Conservation (phyloP, 257 asterid species). For the Leptodermis oblonga region DNA sequence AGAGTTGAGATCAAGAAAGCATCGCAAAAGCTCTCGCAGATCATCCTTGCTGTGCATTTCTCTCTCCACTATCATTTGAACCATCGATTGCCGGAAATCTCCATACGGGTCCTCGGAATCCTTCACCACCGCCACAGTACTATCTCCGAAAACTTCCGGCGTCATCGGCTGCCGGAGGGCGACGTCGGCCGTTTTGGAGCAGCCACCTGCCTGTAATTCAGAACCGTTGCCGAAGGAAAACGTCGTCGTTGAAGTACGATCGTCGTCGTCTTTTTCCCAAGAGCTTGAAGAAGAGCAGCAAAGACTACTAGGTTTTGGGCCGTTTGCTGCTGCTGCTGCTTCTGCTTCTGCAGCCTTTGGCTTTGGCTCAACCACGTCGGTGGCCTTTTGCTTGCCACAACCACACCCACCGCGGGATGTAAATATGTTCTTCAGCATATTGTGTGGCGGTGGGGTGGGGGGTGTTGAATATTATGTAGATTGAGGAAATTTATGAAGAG, state of each 20-base stretch:
- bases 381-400: constrained; percentile 40
- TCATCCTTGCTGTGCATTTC: constrained; percentile 45
- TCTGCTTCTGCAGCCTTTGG: constrained; percentile 19
- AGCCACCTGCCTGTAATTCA: constrained; percentile 9
- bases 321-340: not conserved
- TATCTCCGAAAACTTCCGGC: too few species aligned
- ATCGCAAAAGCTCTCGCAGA: constrained; percentile 59
- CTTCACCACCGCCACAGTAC: constrained; percentile 57
- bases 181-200: constrained; percentile 6
- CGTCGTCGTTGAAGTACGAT: constrained; percentile 30
- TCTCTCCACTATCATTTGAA: constrained; percentile 66
- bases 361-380: constrained; percentile 39
- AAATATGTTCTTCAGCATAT: constrained; percentile 38
- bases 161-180: too few species aligned
- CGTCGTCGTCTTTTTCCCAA: constrained; percentile 20
- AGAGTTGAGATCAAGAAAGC: constrained; percentile 57
- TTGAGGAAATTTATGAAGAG: not conserved
- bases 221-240: constrained; percentile 27
- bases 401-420: constrained; percentile 35
- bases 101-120: constrained; percentile 65
- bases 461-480: not conserved
- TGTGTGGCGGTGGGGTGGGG: not conserved
- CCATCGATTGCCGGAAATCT: constrained; percentile 72
- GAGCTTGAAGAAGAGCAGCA: constrained; percentile 28
- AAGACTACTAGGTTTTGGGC: not conserved